A percentile compares a stretch with the other conserved stretches of the same genome.
Evolutionary conservation across 148 eudicot genomes (phyloP).

Genomic region (Camellia japonica): DNA sequence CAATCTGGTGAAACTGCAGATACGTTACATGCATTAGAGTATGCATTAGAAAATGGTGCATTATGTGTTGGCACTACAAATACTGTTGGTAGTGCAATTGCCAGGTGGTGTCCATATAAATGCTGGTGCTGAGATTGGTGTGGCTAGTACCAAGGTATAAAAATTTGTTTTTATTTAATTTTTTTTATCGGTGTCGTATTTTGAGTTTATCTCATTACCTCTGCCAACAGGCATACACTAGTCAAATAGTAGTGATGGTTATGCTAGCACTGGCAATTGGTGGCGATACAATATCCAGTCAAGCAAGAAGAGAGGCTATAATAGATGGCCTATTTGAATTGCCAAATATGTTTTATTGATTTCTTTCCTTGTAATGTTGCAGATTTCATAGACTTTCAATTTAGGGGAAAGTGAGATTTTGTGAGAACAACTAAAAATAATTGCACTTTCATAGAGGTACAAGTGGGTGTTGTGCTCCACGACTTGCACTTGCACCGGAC

Average conservation of each 20-base stretch:
- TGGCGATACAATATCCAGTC: constrained; percentile 77
- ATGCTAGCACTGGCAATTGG: constrained; percentile 95
- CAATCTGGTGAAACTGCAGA: constrained; percentile 99
- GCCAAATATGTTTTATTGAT: constrained; percentile 57
- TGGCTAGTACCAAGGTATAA: constrained; percentile 95
- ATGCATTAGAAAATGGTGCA: constrained; percentile 92
- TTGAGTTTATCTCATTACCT: constrained; percentile 1
- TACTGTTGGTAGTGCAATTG: constrained; percentile 97
- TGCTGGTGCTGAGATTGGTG: constrained; percentile 99
- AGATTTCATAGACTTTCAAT: neutral
- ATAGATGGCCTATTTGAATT: constrained; percentile 82
- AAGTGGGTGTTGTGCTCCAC: no score
- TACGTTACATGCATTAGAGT: constrained; percentile 83
- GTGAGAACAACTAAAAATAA: no score
- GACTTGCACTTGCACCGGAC: no score
- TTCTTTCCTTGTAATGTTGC: neutral
- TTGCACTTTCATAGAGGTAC: no score
- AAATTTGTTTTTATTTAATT: neutral
- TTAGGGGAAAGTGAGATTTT: no score
- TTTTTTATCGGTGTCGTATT: neutral
- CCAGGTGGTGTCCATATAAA: constrained; percentile 90
- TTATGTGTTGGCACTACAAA: constrained; percentile 96
- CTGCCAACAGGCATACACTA: constrained; percentile 84
- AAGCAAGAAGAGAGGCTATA: constrained; percentile 74
- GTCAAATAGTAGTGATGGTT: constrained; percentile 98